Evolutionary conservation across 305 asterid genomes (phyloP).

Genomic region (Ruellia speciosa): DNA sequence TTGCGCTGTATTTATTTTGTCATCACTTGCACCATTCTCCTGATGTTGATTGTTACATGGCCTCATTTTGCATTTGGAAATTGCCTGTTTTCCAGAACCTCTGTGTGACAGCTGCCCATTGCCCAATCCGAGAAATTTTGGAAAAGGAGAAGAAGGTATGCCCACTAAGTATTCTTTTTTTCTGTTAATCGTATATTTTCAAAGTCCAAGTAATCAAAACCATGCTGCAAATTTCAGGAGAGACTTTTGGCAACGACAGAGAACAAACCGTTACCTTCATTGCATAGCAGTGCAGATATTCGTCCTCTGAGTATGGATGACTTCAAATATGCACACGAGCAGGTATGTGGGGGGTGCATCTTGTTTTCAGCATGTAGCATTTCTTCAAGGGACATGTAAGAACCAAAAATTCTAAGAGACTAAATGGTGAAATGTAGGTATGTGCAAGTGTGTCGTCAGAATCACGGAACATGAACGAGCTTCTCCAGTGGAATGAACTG

Average conservation of each 20-base stretch:
- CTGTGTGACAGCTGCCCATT: slow-evolving; percentile 65
- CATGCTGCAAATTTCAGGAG: slow-evolving; percentile 36
- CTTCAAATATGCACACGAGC: slow-evolving; percentile 69
- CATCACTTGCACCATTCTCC: not conserved
- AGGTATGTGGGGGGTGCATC: slow-evolving; percentile 31
- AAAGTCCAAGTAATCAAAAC: not conserved
- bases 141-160: slow-evolving; percentile 76
- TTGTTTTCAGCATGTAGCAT: not conserved
- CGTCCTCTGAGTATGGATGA: slow-evolving; percentile 62
- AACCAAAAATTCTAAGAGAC: too few relatives aligned
- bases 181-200: not conserved
- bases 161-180: not conserved
- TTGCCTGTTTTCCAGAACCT: slow-evolving; percentile 50
- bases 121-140: slow-evolving; percentile 82
- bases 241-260: slow-evolving; percentile 51
- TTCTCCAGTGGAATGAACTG: slow-evolving; percentile 64
- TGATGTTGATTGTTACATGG: not conserved
- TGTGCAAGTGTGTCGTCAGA: slow-evolving; percentile 70
- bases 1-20: not conserved
- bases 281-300: slow-evolving; percentile 51
- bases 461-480: slow-evolving; percentile 59
- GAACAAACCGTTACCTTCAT: slow-evolving; percentile 45
- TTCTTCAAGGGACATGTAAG: too few relatives aligned
- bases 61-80: not conserved
- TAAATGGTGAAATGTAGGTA: slow-evolving; percentile 34